A percentile compares a stretch with the other conserved stretches of the same genome.
Conservation (phyloP, 1,284 basidiomycete genomes). For the Ganoderma resinaceum region DNA sequence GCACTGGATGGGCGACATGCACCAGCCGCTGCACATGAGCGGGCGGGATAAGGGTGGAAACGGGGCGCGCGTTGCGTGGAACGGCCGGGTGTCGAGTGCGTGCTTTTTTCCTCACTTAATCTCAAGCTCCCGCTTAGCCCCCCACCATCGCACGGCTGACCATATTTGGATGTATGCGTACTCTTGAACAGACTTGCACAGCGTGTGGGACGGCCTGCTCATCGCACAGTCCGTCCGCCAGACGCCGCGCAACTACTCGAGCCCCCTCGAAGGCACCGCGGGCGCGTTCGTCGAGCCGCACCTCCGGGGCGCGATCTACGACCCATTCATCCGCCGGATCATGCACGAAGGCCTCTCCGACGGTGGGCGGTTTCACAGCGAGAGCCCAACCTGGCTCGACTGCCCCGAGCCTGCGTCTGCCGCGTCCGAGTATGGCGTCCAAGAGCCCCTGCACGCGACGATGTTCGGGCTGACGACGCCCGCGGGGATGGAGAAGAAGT, state of each 20-base stretch:
- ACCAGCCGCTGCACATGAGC: slow-evolving; percentile 90
- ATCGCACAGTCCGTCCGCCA: slow-evolving; percentile 84
- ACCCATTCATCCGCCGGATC: slow-evolving; percentile 87
- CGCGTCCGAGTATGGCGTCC: slow-evolving; percentile 20
- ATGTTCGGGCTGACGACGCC: slow-evolving; percentile 28
- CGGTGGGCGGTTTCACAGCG: slow-evolving; percentile 61
- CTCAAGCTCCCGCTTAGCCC: not conserved
- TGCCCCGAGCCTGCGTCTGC: slow-evolving; percentile 56
- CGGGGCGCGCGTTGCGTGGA: slow-evolving; percentile 73
- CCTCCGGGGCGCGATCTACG: slow-evolving; percentile 86
- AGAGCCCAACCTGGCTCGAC: slow-evolving; percentile 66
- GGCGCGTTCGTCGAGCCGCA: slow-evolving; percentile 70
- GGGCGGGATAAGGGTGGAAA: slow-evolving; percentile 90
- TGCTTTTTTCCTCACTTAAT: slow-evolving; percentile 37
- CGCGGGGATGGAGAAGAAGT: slow-evolving; percentile 24
- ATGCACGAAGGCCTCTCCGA: slow-evolving; percentile 81
- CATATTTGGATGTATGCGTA: not conserved
- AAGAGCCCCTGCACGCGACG: slow-evolving; percentile 19
- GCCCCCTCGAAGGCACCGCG: slow-evolving; percentile 54
- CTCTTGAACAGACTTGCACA: slow-evolving; percentile 71
- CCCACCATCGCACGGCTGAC: not conserved
- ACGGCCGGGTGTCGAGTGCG: slow-evolving; percentile 71
- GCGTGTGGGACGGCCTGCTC: slow-evolving; percentile 85
- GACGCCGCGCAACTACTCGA: slow-evolving; percentile 78
- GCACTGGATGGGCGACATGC: slow-evolving; percentile 92